phyloP scores from a whole-genome alignment of 164 flowering plant genomes.

The Nymphaea colorata region DNA sequence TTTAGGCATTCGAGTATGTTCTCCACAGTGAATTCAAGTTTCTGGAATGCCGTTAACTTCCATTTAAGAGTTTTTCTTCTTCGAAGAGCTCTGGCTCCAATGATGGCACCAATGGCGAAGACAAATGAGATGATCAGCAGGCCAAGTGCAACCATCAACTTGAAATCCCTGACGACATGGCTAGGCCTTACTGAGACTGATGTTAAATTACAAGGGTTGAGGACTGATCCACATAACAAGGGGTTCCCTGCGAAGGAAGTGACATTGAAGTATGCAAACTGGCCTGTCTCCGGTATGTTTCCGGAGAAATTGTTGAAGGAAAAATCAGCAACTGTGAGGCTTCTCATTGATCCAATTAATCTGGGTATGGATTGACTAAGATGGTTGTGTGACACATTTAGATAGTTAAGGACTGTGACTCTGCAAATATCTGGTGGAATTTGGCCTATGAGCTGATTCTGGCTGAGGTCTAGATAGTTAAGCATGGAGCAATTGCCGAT shows the following conservation, averaged over 20 bases:
- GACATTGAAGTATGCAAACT: slow-evolving; percentile 70
- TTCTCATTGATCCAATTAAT: slow-evolving; percentile 67
- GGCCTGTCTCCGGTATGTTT: slow-evolving; percentile 70
- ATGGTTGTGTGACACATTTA: slow-evolving; percentile 76
- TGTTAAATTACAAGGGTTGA: slow-evolving; percentile 67
- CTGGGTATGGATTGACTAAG: slow-evolving; percentile 54
- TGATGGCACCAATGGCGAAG: slow-evolving; percentile 48
- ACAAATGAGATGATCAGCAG: slow-evolving; percentile 58
- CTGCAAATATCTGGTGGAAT: slow-evolving; percentile 62
- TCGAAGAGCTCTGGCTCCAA: slow-evolving; percentile 52
- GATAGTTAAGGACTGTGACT: slow-evolving; percentile 54
- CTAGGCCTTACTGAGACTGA: slow-evolving; percentile 13
- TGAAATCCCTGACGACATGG: slow-evolving; percentile 32
- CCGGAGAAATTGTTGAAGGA: slow-evolving; percentile 90
- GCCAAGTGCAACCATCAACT: slow-evolving; percentile 64
- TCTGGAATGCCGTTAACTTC: slow-evolving; percentile 79
- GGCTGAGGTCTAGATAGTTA: slow-evolving; percentile 66
- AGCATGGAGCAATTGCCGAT: slow-evolving; percentile 59
- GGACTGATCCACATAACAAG: slow-evolving; percentile 51
- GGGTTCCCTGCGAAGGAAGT: slow-evolving; percentile 82
- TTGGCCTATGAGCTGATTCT: slow-evolving; percentile 67
- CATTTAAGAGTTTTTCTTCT: slow-evolving; percentile 31
- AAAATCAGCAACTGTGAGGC: slow-evolving; percentile 81
- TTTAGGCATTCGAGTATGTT: slow-evolving; percentile 76
- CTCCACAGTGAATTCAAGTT: slow-evolving; percentile 42